A percentile compares a stretch with the other conserved stretches of the same genome.
Evolutionary conservation across 805 yeast genomes (phyloP).

Genomic region (Candida krabiensis): DNA sequence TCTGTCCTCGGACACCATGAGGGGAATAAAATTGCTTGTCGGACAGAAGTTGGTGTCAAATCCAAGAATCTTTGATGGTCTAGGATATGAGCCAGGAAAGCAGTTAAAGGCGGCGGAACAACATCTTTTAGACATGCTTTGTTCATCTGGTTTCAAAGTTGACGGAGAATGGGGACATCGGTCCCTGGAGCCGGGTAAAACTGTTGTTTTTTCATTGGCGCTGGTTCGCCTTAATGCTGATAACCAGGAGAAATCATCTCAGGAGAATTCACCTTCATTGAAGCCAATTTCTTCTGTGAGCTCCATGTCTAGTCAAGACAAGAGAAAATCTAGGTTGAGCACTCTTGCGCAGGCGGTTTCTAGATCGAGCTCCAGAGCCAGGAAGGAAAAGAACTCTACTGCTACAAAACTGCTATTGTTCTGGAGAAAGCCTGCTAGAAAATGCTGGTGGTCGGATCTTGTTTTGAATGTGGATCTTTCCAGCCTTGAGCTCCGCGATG

Average conservation of each 20-base stretch:
- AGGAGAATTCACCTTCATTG: slow-evolving; percentile 34
- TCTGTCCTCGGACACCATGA: slow-evolving; percentile 57
- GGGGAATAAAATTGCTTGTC: slow-evolving; percentile 66
- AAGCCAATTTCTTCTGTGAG: slow-evolving; percentile 26
- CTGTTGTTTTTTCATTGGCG: slow-evolving; percentile 83
- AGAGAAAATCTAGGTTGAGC: slow-evolving; percentile 58
- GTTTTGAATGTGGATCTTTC: slow-evolving; percentile 45
- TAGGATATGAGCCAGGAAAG: slow-evolving; percentile 59
- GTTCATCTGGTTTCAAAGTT: slow-evolving; percentile 76
- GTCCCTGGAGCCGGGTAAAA: slow-evolving; percentile 80
- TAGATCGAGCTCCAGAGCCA: slow-evolving; percentile 35
- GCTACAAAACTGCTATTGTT: slow-evolving; percentile 72
- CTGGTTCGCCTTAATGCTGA: slow-evolving; percentile 55
- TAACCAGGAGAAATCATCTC: slow-evolving; percentile 12
- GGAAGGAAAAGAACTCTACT: slow-evolving; percentile 37
- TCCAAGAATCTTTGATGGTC: slow-evolving; percentile 71
- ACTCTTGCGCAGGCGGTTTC: slow-evolving; percentile 61
- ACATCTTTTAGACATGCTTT: slow-evolving; percentile 91
- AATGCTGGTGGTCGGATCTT: slow-evolving; percentile 95
- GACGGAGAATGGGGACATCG: slow-evolving; percentile 84
- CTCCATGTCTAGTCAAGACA: slow-evolving; percentile 21
- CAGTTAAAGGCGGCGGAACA: slow-evolving; percentile 86
- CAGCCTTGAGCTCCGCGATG: slow-evolving; percentile 22
- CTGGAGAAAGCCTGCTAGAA: slow-evolving; percentile 98
- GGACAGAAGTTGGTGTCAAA: slow-evolving; percentile 64